These are phyloP conservation scores for Ephemerocybe angulata DNA, from an alignment of 768 basidiomycete species.

Conservation along the genomic window DNA sequence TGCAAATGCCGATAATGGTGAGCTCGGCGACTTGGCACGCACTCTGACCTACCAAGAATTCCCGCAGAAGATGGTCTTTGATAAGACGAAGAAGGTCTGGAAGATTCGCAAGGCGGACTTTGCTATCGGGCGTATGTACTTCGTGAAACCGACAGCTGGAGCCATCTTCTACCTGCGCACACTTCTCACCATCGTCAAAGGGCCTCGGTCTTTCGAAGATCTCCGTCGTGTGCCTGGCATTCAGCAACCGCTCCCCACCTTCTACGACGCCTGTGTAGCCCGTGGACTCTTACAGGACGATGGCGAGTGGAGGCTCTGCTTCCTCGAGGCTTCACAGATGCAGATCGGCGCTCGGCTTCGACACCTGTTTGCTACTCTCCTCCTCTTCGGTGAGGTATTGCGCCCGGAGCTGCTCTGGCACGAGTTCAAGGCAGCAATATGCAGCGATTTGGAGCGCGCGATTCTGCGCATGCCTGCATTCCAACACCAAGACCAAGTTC, in stretches of 20 bases:
- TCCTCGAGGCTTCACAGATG: constrained; percentile 35
- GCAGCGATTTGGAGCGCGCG: constrained; percentile 34
- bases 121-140: constrained; percentile 41
- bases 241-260: constrained; percentile 23
- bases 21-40: neutral
- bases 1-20: constrained; percentile 21
- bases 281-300: constrained; percentile 45
- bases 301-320: constrained; percentile 39
- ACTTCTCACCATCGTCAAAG: constrained; percentile 37
- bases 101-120: constrained; percentile 18
- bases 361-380: constrained; percentile 37
- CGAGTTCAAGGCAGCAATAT: constrained; percentile 30
- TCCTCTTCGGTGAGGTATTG: constrained; percentile 25
- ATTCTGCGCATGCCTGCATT: constrained; percentile 9
- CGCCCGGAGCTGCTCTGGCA: constrained; percentile 38
- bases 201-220: constrained; percentile 26
- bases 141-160: constrained; percentile 31
- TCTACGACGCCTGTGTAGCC: constrained; percentile 38
- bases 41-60: constrained; percentile 33
- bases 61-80: constrained; percentile 19
- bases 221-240: constrained; percentile 19
- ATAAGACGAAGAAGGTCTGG: constrained; percentile 23
- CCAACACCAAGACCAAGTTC: constrained; percentile 2
- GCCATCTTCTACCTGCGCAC: constrained; percentile 39
- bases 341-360: constrained; percentile 34